These are phyloP conservation scores for Jatropha podagrica DNA, from an alignment of 441 rosid genomes.

Conservation along the genomic window DNA sequence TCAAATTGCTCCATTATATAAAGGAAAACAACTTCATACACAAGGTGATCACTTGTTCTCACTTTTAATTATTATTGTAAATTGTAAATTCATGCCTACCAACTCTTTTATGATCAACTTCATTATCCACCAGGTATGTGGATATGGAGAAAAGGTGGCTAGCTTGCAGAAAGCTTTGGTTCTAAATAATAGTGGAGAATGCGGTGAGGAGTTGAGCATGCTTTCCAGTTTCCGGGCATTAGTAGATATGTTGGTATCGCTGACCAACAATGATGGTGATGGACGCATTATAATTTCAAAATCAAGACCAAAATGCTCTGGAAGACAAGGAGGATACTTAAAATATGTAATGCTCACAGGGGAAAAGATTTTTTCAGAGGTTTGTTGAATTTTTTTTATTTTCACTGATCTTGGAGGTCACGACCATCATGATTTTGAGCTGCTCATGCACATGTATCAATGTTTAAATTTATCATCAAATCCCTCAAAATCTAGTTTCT, in stretches of 20 bases:
- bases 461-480: background rate
- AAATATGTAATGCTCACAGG: slow-evolving; percentile 96
- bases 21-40: slow-evolving; percentile 84
- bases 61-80: background rate
- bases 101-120: slow-evolving; percentile 4
- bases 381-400: slow-evolving; percentile 29
- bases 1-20: slow-evolving; percentile 73
- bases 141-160: slow-evolving; percentile 66
- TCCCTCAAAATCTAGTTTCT: background rate
- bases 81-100: slow-evolving; percentile 12
- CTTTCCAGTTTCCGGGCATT: slow-evolving; percentile 77
- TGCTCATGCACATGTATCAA: background rate
- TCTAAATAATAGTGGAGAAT: slow-evolving; percentile 31
- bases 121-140: slow-evolving; percentile 58
- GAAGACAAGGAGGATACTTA: slow-evolving; percentile 56
- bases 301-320: slow-evolving; percentile 41
- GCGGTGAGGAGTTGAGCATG: slow-evolving; percentile 50
- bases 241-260: slow-evolving; percentile 61
- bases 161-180: slow-evolving; percentile 44
- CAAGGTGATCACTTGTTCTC: slow-evolving; percentile 56
- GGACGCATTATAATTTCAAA: slow-evolving; percentile 88
- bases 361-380: slow-evolving; percentile 89
- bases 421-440: background rate
- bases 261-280: slow-evolving; percentile 82
- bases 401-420: slow-evolving; percentile 11